Conservation (phyloP, 1,284 basidiomycete genomes). For the Boletellus dicymbophilus region DNA sequence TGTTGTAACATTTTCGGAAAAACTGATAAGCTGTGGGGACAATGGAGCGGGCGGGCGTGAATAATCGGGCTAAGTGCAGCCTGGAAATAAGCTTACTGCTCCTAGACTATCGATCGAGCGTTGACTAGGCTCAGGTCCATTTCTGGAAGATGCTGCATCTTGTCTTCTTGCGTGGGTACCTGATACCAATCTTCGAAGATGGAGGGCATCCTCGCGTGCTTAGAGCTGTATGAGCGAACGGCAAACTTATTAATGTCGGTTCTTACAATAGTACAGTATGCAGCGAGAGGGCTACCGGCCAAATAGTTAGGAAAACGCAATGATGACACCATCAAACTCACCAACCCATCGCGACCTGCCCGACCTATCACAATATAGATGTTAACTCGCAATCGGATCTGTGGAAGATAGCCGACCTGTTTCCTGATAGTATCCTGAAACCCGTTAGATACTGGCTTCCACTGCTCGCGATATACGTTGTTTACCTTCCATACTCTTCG, state of each 20-base stretch:
- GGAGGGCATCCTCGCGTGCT: constrained; percentile 78
- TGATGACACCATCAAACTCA: constrained; percentile 36
- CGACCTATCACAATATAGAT: constrained; percentile 51
- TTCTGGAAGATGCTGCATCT: constrained; percentile 39
- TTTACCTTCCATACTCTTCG: constrained; percentile 81
- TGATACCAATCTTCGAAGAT: constrained; percentile 55
- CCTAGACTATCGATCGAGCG: constrained; percentile 65
- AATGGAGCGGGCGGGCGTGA: background rate
- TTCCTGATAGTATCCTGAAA: constrained; percentile 84
- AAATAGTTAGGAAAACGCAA: background rate
- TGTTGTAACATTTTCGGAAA: constrained; percentile 59
- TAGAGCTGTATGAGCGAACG: constrained; percentile 5
- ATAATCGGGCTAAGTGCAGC: background rate
- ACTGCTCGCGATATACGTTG: background rate
- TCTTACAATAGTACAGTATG: constrained; percentile 78
- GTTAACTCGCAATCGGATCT: constrained; percentile 3
- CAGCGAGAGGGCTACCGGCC: constrained; percentile 70
- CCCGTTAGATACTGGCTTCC: background rate
- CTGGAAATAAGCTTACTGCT: constrained; percentile 44
- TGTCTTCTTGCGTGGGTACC: constrained; percentile 48
- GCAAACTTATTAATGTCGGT: background rate
- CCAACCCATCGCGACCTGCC: constrained; percentile 82
- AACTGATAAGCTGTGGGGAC: constrained; percentile 57
- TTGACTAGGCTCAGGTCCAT: constrained; percentile 65
- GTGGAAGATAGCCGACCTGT: constrained; percentile 56